Evolutionary conservation across 805 yeast species (phyloP).

Genomic region (Isabelozyma pseudorhagii): DNA sequence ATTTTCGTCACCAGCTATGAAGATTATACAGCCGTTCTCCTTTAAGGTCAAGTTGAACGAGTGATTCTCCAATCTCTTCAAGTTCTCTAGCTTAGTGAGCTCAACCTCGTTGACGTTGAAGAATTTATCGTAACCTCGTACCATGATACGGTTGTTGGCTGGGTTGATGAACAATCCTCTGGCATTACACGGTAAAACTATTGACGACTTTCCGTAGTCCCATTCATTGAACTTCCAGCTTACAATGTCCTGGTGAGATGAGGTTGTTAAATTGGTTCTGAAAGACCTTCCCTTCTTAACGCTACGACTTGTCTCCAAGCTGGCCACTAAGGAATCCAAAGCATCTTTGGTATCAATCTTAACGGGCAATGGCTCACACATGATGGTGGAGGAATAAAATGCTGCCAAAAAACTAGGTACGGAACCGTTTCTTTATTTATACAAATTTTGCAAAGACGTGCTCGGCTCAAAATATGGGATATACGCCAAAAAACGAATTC

Average conservation of each 20-base stretch:
- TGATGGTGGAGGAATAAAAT: not conserved
- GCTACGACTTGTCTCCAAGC: constrained; percentile 14
- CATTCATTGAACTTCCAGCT: constrained; percentile 89
- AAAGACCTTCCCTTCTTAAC: constrained; percentile 18
- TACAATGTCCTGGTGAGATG: constrained; percentile 1
- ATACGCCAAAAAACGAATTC: not conserved
- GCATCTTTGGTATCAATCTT: constrained; percentile 5
- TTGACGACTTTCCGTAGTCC: constrained; percentile 60
- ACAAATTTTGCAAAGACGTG: not conserved
- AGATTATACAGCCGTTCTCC: constrained; percentile 91
- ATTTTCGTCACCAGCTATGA: constrained; percentile 71
- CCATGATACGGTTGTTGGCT: constrained; percentile 46
- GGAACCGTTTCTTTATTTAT: not conserved
- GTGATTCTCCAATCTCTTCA: constrained; percentile 53
- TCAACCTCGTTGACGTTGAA: constrained; percentile 73
- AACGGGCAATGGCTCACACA: not conserved
- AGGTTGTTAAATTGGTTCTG: constrained; percentile 9
- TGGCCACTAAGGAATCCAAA: constrained; percentile 12
- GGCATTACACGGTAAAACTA: constrained; percentile 66
- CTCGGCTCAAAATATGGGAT: not conserved
- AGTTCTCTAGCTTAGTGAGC: constrained; percentile 46
- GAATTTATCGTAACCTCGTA: constrained; percentile 93
- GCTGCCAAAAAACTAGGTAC: not conserved
- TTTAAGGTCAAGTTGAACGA: constrained; percentile 82
- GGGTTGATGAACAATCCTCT: constrained; percentile 68